These are phyloP conservation scores for Pseudogymnoascus sp. DNA, from an alignment of 2,329 filamentous ascomycete genomes.

Conservation along the genomic window DNA sequence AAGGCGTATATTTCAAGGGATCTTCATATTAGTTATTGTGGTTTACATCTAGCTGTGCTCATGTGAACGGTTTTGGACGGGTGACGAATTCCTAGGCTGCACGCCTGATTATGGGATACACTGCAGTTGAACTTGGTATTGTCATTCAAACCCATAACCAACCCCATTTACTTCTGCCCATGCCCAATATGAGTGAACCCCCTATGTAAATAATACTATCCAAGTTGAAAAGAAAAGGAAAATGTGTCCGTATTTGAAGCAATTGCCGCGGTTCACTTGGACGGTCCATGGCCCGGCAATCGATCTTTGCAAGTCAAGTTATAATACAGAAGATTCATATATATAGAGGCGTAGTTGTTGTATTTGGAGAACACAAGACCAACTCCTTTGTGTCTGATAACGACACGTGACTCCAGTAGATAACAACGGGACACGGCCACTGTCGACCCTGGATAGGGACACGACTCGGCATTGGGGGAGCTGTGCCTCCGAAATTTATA, in stretches of 20 bases:
- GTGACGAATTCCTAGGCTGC: neutral
- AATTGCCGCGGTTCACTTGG: neutral
- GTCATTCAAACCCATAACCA: neutral
- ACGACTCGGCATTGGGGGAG: slow-evolving; percentile 6
- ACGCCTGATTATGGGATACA: neutral
- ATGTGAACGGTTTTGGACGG: neutral
- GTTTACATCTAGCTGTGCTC: neutral
- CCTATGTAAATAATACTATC: neutral
- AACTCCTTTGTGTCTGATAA: neutral
- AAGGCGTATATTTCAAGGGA: neutral
- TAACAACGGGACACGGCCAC: neutral
- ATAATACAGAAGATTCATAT: neutral
- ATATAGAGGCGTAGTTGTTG: neutral
- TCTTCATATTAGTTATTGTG: slow-evolving; percentile 1
- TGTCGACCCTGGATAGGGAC: slow-evolving; percentile 6
- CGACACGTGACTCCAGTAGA: neutral
- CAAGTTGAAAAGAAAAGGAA: neutral
- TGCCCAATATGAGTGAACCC: neutral
- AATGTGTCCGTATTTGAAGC: neutral
- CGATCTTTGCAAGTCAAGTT: neutral
- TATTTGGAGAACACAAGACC: neutral
- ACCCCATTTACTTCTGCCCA: neutral
- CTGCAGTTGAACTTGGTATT: neutral
- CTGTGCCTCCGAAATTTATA: slow-evolving; percentile 6
- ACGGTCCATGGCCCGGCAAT: neutral